Evolutionary conservation across 148 eudicot species (phyloP).

Genomic region (Persicaria tinctoria): DNA sequence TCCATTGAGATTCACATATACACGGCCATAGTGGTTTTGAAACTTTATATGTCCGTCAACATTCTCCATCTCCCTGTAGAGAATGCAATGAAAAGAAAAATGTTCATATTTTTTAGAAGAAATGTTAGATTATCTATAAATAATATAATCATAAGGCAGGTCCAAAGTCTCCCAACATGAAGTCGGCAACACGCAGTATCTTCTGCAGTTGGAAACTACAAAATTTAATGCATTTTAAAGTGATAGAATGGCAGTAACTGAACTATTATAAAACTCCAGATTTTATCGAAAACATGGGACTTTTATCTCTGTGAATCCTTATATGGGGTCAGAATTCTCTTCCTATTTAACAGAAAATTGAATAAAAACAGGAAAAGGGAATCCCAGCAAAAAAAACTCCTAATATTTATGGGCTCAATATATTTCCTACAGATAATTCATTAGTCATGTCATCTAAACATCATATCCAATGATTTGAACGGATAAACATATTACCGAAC

Average conservation of each 20-base stretch:
- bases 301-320: neutral
- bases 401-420: neutral
- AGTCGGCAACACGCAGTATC: neutral
- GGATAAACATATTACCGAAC: too few relatives aligned
- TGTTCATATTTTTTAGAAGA: conserved; percentile 7
- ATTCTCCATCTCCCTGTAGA: conserved; percentile 81
- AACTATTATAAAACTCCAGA: neutral
- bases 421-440: neutral
- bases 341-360: neutral
- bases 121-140: neutral
- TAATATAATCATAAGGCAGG: neutral
- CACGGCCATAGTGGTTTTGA: conserved; percentile 78
- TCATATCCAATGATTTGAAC: neutral
- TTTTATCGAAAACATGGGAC: neutral
- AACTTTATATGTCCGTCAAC: conserved; percentile 76
- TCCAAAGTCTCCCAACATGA: neutral
- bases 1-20: conserved; percentile 83
- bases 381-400: too few relatives aligned
- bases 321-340: neutral
- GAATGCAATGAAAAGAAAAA: conserved; percentile 15
- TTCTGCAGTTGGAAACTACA: neutral
- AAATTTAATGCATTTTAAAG: neutral
- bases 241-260: neutral
- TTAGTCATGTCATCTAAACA: neutral
- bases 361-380: neutral